Evolutionary conservation across 169 alveolate genomes (phyloP), one percentile per base, ranked within the genome.

Genomic region (Cryptosporidium canis): DNA sequence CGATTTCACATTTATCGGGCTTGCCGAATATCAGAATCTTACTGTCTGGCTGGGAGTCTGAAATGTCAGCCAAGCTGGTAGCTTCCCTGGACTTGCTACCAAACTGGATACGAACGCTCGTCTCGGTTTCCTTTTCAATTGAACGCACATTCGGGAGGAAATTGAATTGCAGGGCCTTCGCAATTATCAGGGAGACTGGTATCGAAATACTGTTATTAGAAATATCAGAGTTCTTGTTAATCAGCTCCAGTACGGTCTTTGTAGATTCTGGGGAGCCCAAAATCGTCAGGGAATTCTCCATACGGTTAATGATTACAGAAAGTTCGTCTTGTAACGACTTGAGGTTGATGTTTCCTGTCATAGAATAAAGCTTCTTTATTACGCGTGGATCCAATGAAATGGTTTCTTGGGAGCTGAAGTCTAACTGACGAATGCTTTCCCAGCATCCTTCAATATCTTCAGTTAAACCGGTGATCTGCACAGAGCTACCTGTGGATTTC

Each of bases 21-120:
- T 77, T 77, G n/a, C 87, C 87, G 37, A 77, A 77, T n/a, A 77
- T 77, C 41, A 77, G 31, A 55, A 77, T 77, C 64, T 77, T 77
- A 63, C 87, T 77, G 24, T 77, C 87, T 24, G 71, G 61, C 31
- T 58, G 77, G 14, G 87, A 35, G n/a, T 77, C 87, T 16, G 87
- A 77, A 11, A 45, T 45, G 4, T 43, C 56, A 35, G 77, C 35
- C 44, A 58, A 24, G 35, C 51, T 77, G 4, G 71, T 12, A 6
- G 35, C 48, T 33, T 61, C 87, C 16, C 87, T 53, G n/a, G 87
- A 77, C n/a, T 77, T 35, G 16, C 44, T 29, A 4, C 87, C 87
- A 43, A 77, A 77, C 61, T 77, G 87, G 18, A 77, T 77, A 9
- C 87, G 55, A 24, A 77, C 71, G 24, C 87, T 77, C 24, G 87